These are phyloP conservation scores for Schoenoplectus triqueter DNA, from an alignment of 202 grass and related monocot genomes.

Conservation along the genomic window DNA sequence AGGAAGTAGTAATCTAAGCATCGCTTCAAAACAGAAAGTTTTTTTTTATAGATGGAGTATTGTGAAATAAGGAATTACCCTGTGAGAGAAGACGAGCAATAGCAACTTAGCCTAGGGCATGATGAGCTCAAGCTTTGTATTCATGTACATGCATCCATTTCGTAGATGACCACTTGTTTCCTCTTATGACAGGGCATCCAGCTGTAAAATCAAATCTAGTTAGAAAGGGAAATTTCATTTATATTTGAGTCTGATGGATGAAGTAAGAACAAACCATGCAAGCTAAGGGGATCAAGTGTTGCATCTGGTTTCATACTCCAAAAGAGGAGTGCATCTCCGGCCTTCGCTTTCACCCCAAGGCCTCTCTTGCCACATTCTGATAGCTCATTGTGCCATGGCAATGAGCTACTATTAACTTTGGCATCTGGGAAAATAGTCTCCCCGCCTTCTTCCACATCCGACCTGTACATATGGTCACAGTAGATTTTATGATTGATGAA, in stretches of 20 bases:
- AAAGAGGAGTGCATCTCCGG: constrained; percentile 92
- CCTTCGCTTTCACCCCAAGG: constrained; percentile 76
- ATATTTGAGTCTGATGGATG: not conserved
- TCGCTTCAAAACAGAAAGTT: too few species aligned
- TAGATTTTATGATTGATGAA: constrained; percentile 12
- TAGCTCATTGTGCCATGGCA: constrained; percentile 68
- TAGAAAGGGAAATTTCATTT: not conserved
- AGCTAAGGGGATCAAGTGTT: constrained; percentile 75
- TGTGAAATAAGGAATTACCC: constrained; percentile 1
- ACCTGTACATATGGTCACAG: constrained; percentile 44
- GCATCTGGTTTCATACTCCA: constrained; percentile 98
- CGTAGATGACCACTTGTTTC: constrained; percentile 94
- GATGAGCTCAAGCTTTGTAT: constrained; percentile 53
- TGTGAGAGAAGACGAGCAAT: constrained; percentile 27
- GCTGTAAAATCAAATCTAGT: constrained; percentile 44
- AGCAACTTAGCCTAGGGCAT: constrained; percentile 35
- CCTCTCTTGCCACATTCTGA: constrained; percentile 86
- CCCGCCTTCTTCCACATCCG: constrained; percentile 97
- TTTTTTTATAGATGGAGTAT: too few species aligned
- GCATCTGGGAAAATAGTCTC: constrained; percentile 94
- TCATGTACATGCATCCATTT: constrained; percentile 88
- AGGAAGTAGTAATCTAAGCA: too few species aligned
- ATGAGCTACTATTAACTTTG: constrained; percentile 69
- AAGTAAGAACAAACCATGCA: constrained; percentile 74
- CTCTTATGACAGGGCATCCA: constrained; percentile 83